Conservation (phyloP, 2,329 filamentous ascomycete species). For the Sclerotinia nivalis region DNA sequence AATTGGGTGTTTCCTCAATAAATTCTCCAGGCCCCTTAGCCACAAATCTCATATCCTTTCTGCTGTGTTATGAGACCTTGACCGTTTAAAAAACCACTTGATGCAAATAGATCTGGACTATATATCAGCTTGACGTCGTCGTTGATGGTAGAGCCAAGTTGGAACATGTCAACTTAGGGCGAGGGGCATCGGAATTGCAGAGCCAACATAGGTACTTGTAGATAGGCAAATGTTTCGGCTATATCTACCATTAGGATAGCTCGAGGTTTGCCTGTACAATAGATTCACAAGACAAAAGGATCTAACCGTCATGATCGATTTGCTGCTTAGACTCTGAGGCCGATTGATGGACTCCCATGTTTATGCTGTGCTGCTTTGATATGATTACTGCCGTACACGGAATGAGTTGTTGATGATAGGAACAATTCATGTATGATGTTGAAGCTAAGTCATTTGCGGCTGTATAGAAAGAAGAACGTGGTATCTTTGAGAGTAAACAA, state of each 20-base stretch:
- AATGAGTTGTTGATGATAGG: neutral
- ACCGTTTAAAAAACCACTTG: constrained; percentile 67
- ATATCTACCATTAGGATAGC: neutral
- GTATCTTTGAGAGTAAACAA: neutral
- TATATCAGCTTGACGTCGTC: constrained; percentile 44
- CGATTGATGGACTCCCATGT: neutral
- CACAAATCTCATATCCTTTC: constrained; percentile 70
- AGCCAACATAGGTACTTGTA: neutral
- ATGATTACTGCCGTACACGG: neutral
- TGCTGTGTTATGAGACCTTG: constrained; percentile 81
- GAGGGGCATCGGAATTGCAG: neutral
- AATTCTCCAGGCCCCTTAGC: constrained; percentile 64
- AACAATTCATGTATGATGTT: too few relatives aligned
- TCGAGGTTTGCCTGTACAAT: accelerated
- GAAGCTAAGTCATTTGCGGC: neutral
- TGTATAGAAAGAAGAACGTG: neutral
- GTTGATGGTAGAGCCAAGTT: too few relatives aligned
- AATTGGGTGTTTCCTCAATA: constrained; percentile 50
- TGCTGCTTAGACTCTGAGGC: too few relatives aligned
- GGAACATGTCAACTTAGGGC: too few relatives aligned
- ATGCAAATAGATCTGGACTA: constrained; percentile 64
- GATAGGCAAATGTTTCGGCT: too few relatives aligned
- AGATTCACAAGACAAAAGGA: accelerated
- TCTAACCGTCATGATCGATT: neutral
- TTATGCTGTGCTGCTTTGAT: neutral